Conservation (phyloP, 805 yeast species). For the Martiniozyma abietophila region DNA sequence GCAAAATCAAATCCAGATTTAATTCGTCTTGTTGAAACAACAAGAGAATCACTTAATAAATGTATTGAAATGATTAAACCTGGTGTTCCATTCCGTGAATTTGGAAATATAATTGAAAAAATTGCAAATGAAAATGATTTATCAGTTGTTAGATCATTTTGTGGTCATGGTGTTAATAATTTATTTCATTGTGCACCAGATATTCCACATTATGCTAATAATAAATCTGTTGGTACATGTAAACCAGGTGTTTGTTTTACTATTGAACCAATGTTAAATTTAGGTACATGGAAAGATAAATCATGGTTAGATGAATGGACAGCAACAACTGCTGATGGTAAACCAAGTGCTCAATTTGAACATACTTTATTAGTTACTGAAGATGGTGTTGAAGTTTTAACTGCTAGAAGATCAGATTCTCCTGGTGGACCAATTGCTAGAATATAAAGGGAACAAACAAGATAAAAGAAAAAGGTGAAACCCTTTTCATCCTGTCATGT, state of each 20-base stretch:
- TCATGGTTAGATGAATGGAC: conserved; percentile 99
- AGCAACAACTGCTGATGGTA: conserved; percentile 82
- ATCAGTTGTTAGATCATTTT: conserved; percentile 81
- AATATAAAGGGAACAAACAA: no score
- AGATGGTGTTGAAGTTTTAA: conserved; percentile 82
- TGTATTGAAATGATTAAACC: conserved; percentile 87
- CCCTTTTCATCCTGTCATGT: no score
- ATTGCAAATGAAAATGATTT: conserved; percentile 72
- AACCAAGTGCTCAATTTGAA: conserved; percentile 87
- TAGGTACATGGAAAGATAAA: conserved; percentile 71
- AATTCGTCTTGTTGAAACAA: conserved; percentile 85
- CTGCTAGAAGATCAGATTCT: conserved; percentile 68
- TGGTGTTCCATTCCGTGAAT: conserved; percentile 75
- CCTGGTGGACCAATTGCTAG: conserved; percentile 84
- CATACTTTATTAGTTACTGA: conserved; percentile 91
- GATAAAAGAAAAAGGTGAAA: no score
- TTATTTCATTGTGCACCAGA: conserved; percentile 89
- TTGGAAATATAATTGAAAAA: conserved; percentile 82
- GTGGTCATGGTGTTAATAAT: conserved; percentile 88
- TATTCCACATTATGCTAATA: conserved; percentile 88
- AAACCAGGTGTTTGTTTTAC: conserved; percentile 96
- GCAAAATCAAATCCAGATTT: conserved; percentile 69
- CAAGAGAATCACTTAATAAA: conserved; percentile 76
- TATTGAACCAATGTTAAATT: conserved; percentile 92
- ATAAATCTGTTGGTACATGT: conserved; percentile 88